These are phyloP conservation scores for Globisporangium canariense DNA, from an alignment of 352 stramenopile genomes.

Conservation along the genomic window DNA sequence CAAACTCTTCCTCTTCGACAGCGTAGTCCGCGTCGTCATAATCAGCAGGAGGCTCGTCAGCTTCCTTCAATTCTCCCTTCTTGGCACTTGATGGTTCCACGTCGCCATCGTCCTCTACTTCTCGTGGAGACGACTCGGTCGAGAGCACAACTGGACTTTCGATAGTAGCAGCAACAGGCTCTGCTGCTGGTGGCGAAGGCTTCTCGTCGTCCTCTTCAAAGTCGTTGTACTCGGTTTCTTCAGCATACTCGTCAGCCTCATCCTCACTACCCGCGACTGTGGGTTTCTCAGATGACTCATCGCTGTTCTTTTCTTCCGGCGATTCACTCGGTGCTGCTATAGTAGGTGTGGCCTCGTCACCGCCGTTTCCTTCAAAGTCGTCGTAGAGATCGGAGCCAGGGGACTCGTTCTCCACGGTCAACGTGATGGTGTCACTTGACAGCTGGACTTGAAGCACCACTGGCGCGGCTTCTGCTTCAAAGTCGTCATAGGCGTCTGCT, in stretches of 20 bases:
- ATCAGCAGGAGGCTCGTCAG: slow-evolving; percentile 18
- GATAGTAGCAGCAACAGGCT: neutral
- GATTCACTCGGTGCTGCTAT: neutral
- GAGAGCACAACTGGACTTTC: slow-evolving; percentile 6
- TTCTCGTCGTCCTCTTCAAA: slow-evolving; percentile 25
- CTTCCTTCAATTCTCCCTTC: slow-evolving; percentile 18
- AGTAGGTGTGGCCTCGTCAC: neutral
- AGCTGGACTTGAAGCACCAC: neutral
- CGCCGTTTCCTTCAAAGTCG: slow-evolving; percentile 13
- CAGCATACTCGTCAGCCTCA: slow-evolving; percentile 29
- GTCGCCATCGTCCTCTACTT: slow-evolving; percentile 34
- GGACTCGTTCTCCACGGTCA: neutral
- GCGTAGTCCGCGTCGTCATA: slow-evolving; percentile 37
- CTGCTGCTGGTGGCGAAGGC: no score
- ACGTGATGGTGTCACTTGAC: neutral
- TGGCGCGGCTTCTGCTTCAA: slow-evolving; percentile 6
- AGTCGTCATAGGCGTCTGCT: slow-evolving; percentile 10
- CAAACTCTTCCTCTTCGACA: slow-evolving; percentile 42
- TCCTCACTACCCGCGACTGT: slow-evolving; percentile 4
- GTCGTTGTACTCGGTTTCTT: slow-evolving; percentile 48
- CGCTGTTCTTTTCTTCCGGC: neutral
- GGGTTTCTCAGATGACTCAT: neutral
- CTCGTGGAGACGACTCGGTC: slow-evolving; percentile 18
- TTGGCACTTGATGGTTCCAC: slow-evolving; percentile 7
- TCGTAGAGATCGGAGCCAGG: slow-evolving; percentile 12